Conservation (phyloP, 176 grass and related monocot genomes). For the Tillandsia leiboldiana region DNA sequence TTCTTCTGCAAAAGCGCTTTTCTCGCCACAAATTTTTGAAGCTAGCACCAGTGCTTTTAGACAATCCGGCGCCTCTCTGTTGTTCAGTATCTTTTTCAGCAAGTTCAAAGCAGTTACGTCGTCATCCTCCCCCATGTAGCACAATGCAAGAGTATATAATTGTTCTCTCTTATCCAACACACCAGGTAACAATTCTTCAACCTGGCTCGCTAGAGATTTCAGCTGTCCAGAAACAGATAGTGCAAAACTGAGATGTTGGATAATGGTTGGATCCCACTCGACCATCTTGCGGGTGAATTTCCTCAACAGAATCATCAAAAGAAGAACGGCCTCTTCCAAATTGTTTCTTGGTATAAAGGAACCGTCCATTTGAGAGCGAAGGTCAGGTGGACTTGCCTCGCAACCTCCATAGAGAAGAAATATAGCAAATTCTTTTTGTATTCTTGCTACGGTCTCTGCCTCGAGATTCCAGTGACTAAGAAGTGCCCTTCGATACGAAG, state of each 20-base stretch:
- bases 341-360: constrained; percentile 85
- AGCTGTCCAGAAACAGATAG: constrained; percentile 64
- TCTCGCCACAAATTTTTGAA: constrained; percentile 64
- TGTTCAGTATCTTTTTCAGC: constrained; percentile 50
- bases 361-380: constrained; percentile 77
- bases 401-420: constrained; percentile 89
- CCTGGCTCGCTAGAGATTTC: constrained; percentile 48
- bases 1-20: constrained; percentile 34
- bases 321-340: constrained; percentile 89
- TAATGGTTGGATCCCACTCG: constrained; percentile 54
- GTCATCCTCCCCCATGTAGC: constrained; percentile 81
- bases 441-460: constrained; percentile 45
- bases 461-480: constrained; percentile 82
- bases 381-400: constrained; percentile 74
- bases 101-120: constrained; percentile 58
- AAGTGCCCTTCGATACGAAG: constrained; percentile 76
- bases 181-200: constrained; percentile 68
- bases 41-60: constrained; percentile 68
- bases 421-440: constrained; percentile 83
- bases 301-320: constrained; percentile 78
- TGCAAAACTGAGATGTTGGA: constrained; percentile 81
- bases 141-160: constrained; percentile 72
- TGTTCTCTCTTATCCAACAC: constrained; percentile 58
- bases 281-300: constrained; percentile 73
- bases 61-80: constrained; percentile 48